Base-by-base conservation (phyloP, 2,329 filamentous ascomycete species). In the Venturia asperata region DNA sequence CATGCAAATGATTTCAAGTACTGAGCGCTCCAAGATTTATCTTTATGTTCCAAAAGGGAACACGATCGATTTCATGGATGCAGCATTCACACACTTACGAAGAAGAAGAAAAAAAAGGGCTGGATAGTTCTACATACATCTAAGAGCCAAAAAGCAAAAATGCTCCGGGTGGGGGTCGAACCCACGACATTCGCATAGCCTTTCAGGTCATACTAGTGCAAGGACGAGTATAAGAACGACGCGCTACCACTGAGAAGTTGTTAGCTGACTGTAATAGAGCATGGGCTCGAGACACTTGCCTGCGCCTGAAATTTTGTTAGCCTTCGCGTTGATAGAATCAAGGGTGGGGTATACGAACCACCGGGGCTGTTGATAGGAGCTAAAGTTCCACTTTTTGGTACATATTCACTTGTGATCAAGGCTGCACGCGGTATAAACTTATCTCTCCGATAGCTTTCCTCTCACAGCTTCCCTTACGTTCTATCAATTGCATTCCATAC, bases 131-230 rank as follows among this genome's bases (percentile, higher is more conserved):
- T 24, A 11, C 11, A 2, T 24, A 11, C 11, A 2, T n/a, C 21
- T 1, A 13, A 11, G 13, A n/a, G 13, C 3, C 1, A 27, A 15
- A 21, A 34, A 58, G 37, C 27, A 61, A 39, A 21, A 61, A 24
- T 1, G 52, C 34, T 64, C 63, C 63, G 30, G 52, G 63, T 64
- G 63, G 63, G 63, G 64, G 52, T 65, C 64, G 64, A 65, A 65
- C 64, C 64, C 64, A 65, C 64, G 64, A 65, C 64, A 65, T 65
- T 62, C 64, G 64, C 64, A 65, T 65, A 58, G 47, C 56, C 58
- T 45, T 58, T 37, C 52, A 62, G 42, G 56, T 65, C 64, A 65
- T 65, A 65, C 47, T 52, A 6, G 64, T 65, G 55, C 39, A 2
- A 62, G 42, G 56, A 65, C 56, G 41, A 65, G 43, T 65, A 65